Base-by-base conservation (phyloP, 2,329 filamentous ascomycete genomes). In the Calonectria ilicicola region DNA sequence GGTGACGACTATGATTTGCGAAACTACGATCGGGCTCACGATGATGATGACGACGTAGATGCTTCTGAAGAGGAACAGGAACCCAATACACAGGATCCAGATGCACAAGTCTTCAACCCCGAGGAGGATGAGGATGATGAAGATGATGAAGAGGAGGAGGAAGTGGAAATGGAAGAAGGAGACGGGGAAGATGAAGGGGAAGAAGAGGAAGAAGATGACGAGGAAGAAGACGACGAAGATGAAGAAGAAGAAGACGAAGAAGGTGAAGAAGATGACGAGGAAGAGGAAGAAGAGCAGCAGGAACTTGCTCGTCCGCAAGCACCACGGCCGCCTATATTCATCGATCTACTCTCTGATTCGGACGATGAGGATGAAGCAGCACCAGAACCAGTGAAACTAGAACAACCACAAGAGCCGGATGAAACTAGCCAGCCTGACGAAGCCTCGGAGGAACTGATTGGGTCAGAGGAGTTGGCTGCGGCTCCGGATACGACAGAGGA, bases 271-370 rank as follows among this genome's bases (percentile, higher is more conserved):
- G 73, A 77, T 10, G 70, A 68, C 1, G 82, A 83, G 8, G 81
- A 80, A 10, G 80, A 81, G 35, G 77, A 80, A 14, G 77, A 80
- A 12, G 75, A 82, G 5, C 78, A 81, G 15, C 78, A 79, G 10
- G 74, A 82, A 9, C 76, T 19, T 32, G 26, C 49, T 53, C 26
- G 29, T 32, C 49, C 81, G 19, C 42, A 53, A 44, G 72, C 72
- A 12, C 72, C 82, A 1, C 79, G 79, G 9, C 79, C 82, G 9
- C 85, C 86, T 1, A 82, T 88, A 5, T 83, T 88, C 21, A 89
- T 89, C 70, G 84, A 84, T 66, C 76, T 89, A 12, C 79, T 89
- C 4, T 88, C 87, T 0, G 86, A 88, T 69, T 86, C 85, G 2
- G 86, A 88, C 56, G 84, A 86, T 65, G 84, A 88, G 38, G 82